Conservation (phyloP, 441 rosid genomes). For the Gossypium davidsonii region DNA sequence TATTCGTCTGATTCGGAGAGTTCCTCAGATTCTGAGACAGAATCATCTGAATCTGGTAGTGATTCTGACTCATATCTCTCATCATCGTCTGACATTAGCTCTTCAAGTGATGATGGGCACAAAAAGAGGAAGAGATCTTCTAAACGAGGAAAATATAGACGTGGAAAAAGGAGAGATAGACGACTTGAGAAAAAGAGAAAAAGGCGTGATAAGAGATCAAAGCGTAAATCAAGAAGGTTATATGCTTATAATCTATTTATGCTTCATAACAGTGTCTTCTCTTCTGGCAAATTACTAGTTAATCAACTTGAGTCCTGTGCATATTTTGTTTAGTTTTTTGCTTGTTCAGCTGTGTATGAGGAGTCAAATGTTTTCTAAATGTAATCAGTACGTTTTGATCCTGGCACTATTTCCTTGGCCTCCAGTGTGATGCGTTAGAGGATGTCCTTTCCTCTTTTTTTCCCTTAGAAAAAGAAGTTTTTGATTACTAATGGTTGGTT, state of each 20-base stretch:
- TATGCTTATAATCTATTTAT: background rate
- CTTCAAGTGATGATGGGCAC: constrained; percentile 78
- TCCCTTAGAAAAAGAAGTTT: background rate
- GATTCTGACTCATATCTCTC: constrained; percentile 66
- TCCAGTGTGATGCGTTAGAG: background rate
- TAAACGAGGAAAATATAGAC: constrained; percentile 62
- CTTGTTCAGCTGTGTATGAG: background rate
- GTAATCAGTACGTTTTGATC: background rate
- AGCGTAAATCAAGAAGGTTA: constrained; percentile 74
- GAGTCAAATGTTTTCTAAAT: background rate
- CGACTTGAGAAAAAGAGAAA: constrained; percentile 66
- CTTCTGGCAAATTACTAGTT: background rate
- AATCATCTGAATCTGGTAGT: constrained; percentile 45
- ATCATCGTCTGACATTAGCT: constrained; percentile 67
- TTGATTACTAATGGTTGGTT: background rate
- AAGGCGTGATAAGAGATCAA: constrained; percentile 60
- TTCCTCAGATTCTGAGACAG: constrained; percentile 56
- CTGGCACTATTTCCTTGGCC: background rate
- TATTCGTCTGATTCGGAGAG: constrained; percentile 71
- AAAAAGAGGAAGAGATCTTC: constrained; percentile 76
- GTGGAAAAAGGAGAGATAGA: constrained; percentile 64
- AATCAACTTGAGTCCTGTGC: background rate
- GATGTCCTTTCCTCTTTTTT: background rate
- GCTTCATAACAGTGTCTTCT: background rate
- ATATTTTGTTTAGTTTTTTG: background rate